phyloP scores from a whole-genome alignment of 169 alveolate genomes.

The Miamiensis avidus region DNA sequence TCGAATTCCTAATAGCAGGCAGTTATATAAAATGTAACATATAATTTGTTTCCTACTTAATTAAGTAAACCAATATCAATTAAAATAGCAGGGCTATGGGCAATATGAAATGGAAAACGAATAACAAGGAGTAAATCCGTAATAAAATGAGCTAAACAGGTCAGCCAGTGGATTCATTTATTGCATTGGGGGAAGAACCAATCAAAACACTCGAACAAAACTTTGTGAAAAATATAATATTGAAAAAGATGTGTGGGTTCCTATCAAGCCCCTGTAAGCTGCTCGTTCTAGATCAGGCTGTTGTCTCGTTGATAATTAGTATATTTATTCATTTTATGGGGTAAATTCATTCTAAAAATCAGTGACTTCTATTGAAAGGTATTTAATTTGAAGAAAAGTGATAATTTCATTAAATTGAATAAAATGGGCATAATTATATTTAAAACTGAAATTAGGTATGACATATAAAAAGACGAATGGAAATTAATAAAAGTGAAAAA shows the following conservation, averaged over 20 bases:
- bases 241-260: constrained; percentile 23
- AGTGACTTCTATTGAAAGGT: not conserved
- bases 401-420: too few species aligned
- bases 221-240: constrained; percentile 33
- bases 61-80: too few species aligned
- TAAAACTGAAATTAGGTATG: not conserved
- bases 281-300: not conserved
- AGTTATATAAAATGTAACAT: too few species aligned
- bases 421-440: too few species aligned
- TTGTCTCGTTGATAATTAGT: not conserved
- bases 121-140: not conserved
- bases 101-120: too few species aligned
- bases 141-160: not conserved
- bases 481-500: not conserved
- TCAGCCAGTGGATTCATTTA: constrained; percentile 16
- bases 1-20: too few species aligned
- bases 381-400: not conserved
- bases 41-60: too few species aligned
- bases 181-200: constrained; percentile 35
- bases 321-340: not conserved
- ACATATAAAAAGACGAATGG: not conserved
- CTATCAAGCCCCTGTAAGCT: not conserved
- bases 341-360: not conserved
- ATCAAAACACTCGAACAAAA: constrained; percentile 24
- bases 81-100: too few species aligned